A percentile compares a stretch with the other conserved stretches of the same genome.
phyloP scores from a whole-genome alignment of 2,329 filamentous ascomycete species.

The Colletotrichum incanum region DNA sequence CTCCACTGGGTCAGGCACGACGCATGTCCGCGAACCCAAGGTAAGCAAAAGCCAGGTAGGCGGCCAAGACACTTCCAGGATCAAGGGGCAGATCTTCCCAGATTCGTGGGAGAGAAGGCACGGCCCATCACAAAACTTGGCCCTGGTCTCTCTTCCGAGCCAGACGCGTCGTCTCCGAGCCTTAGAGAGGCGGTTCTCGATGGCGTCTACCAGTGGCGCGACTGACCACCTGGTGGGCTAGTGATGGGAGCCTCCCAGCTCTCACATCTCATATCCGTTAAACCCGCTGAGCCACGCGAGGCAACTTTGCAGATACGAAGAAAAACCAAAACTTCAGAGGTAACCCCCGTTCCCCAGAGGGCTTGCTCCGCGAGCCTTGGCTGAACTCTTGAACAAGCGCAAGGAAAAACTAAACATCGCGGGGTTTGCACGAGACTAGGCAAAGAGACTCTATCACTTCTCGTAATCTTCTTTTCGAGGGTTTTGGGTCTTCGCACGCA shows the following conservation, averaged over 20 bases:
- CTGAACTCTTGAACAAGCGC: background rate
- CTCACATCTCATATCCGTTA: conserved; percentile 13
- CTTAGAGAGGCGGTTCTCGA: background rate
- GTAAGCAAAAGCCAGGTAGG: conserved; percentile 15
- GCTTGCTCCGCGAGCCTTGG: background rate
- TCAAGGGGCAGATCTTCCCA: conserved; percentile 30
- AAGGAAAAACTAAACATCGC: conserved; percentile 14
- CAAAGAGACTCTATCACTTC: conserved; percentile 4
- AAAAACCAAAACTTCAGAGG: conserved; percentile 19
- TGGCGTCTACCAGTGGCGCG: conserved; percentile 3
- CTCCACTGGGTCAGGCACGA: conserved; percentile 30
- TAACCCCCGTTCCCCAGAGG: background rate
- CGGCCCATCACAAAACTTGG: background rate
- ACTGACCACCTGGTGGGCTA: background rate
- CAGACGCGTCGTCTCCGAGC: conserved; percentile 20
- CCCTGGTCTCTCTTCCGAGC: background rate
- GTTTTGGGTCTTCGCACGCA: background rate
- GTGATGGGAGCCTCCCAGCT: background rate
- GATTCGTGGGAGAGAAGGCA: conserved; percentile 18
- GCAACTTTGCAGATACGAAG: conserved; percentile 29
- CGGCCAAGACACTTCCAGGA: conserved; percentile 28
- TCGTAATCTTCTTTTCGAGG: conserved; percentile 9
- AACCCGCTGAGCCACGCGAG: conserved; percentile 25
- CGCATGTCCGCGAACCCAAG: conserved; percentile 12
- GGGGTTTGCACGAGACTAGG: background rate